Evolutionary conservation across 1,284 basidiomycete genomes (phyloP), one percentile per base, ranked within the genome.

Genomic region (Ganoderma lingzhi): DNA sequence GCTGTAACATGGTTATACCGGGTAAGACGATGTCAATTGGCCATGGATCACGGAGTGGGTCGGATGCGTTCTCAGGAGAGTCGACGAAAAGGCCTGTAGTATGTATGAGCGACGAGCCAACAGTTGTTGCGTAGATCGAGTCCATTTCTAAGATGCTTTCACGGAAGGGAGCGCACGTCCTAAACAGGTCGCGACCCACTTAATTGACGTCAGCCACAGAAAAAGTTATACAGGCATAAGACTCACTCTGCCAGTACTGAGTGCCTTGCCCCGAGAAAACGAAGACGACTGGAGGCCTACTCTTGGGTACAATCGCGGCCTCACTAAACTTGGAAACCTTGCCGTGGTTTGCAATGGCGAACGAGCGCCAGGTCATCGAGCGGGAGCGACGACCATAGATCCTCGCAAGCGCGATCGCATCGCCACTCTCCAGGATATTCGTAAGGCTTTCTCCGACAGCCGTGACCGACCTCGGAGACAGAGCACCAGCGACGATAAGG

Each of bases 211-310:
- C 8, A 51, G 66, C 17, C 32, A 39, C 45, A 19, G 2, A 19
- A 3, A 23, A 9, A 35, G 1, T 3, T 32, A n/a, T 37, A 32
- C 23, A 12, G 28, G 35, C 10, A 30, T 19, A 17, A 51, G n/a
- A n/a, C 78, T 69, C 68, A 80, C 78, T 83, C 39, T 77, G 66
- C 51, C 79, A 68, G 70, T 84, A 80, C 64, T 84, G 83, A 9
- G 83, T 82, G 2, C 83, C 83, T 73, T 84, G 83, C 12, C 83
- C 84, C 6, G 80, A 78, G 69, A 85, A 82, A 2, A 83, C 78
- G 62, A 81, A 84, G 9, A 82, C 80, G 32, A 85, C 48, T 5
- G 80, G 77, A 5, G 76, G 76, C 8, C 70, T 59, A 0, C 68
- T 65, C 1, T 78, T 75, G 2, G 80, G 76, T 6, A 68, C 71